Evolutionary conservation across 352 stramenopile species (phyloP), one percentile per base, ranked within the genome.

Genomic region (Globisporangium lucens): DNA sequence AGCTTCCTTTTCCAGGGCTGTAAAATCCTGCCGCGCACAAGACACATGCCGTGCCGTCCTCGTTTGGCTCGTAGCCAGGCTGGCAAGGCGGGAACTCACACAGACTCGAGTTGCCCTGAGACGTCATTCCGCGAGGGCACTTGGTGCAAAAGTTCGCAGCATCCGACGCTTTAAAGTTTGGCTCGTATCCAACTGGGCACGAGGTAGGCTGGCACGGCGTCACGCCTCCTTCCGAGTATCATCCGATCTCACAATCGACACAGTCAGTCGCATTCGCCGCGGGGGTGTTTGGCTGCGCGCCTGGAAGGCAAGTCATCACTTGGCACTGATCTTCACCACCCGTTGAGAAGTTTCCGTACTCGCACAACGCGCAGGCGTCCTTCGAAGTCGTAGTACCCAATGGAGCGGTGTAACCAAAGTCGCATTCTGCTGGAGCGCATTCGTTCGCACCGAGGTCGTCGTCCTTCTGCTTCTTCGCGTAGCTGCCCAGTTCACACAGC

Each of bases 61-160:
- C 72, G 17, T 72, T 75, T 0, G 78, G 78, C 58, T 83, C 74
- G 56, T 73, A 81, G n/a, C 74, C 78, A n/a, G 76, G 59, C 13
- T 74, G 56, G n/a, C 78, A 86, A 10, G 51, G 49, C 4, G 76
- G 76, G 63, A 72, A 81, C 56, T 63, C 65, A 46, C 76, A 86
- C 30, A 75, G 57, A 13, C 69, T 67, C 47, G 69, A 56, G 52
- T 79, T 77, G 6, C 78, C 78, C 6, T 55, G 52, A 2, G 76
- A 83, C 6, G 68, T 74, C 62, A 68, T 79, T 3, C 78, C 78
- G n/a, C 53, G 66, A 4, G 57, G 62, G 46, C 78, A 86, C n/a
- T 61, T 56, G 24, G 60, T 53, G 64, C 78, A 86, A 36, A 65
- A 74, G 4, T 61, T 59, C 5, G 74, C 53, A 4, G 76, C 46